Base-by-base conservation (phyloP, 208 protist genomes). In the Trypanosoma mega region DNA sequence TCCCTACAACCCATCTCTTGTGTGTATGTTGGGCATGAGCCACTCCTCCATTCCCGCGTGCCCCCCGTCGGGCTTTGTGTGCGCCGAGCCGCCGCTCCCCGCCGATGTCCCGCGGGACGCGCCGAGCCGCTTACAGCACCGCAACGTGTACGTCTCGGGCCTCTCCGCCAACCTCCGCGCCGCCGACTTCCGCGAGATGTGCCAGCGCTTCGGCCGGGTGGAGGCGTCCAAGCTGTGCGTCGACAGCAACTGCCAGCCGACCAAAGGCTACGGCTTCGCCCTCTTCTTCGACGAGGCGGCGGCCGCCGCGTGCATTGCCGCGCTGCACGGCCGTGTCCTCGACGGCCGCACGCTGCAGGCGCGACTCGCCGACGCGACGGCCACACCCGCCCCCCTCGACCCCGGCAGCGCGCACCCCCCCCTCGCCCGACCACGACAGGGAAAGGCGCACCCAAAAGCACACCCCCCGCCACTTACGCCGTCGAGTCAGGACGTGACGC, bases 101-200 rank as follows among this genome's bases (percentile, higher is more conserved):
- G 11, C 37, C 23, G 2, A 21, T 33, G 0, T 29, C 3, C 7
- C 21, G 30, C 14, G 41, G 14, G 45, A 65, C 3, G 21, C 14
- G 3, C 57, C 31, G 23, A 80, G 72, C 27, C 31, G 30, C 2
- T 72, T 89, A 18, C 82, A 85, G 52, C 76, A 64, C n/a, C 78
- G 82, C 64, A 90, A 90, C 54, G 83, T 90, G 52, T 90, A 90
- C 64, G 71, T 90, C 66, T 85, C 74, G 11, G 79, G 79, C 33
- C 69, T 90, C 29, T 76, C 83, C 0, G 55, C 78, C 7, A 63
- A 36, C 14, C 80, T 72, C 59, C 60, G 64, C 43, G 73, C 76
- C 7, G 50, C 76, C 20, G 74, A 83, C 29, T 82, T 90, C 37
- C 79, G 83, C 2, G 68, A 86, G 33, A 36, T 90, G 23, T 86